Evolutionary conservation across 1,139 yeast species (phyloP).

Genomic region (Yamadazyma spencermartinsiae): DNA sequence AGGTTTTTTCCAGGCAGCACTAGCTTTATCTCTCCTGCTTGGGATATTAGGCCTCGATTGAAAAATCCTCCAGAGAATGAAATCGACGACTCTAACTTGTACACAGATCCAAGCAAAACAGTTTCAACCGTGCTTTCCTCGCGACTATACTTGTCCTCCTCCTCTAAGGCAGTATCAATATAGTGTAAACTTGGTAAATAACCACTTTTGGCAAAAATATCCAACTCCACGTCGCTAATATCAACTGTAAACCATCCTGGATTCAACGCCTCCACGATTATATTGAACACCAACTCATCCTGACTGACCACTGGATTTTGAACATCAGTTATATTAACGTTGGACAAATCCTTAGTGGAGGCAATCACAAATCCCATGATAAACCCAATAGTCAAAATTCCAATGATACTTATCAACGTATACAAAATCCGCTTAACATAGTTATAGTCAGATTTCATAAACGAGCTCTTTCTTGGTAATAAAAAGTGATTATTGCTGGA

Average conservation of each 20-base stretch:
- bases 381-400: conserved; percentile 69
- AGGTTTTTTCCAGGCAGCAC: conserved; percentile 72
- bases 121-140: conserved; percentile 49
- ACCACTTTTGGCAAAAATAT: conserved; percentile 82
- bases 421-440: conserved; percentile 55
- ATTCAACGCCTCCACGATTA: conserved; percentile 76
- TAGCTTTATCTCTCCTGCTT: conserved; percentile 71
- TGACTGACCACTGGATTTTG: conserved; percentile 76
- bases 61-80: conserved; percentile 78
- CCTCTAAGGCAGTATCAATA: conserved; percentile 12
- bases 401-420: conserved; percentile 52
- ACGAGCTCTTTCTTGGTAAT: conserved; percentile 32
- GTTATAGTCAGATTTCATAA: conserved; percentile 25
- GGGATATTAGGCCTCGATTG: conserved; percentile 53
- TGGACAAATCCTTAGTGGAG: conserved; percentile 78
- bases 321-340: conserved; percentile 59
- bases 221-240: conserved; percentile 70
- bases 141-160: conserved; percentile 7
- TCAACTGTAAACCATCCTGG: conserved; percentile 80
- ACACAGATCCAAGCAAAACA: conserved; percentile 71
- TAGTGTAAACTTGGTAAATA: conserved; percentile 30
- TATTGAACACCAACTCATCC: conserved; percentile 81
- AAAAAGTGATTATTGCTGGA: conserved; percentile 27
- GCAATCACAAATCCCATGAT: conserved; percentile 83
- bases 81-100: conserved; percentile 68